Evolutionary conservation across 768 basidiomycete genomes (phyloP).

Genomic region (Rhizopogon rudus): DNA sequence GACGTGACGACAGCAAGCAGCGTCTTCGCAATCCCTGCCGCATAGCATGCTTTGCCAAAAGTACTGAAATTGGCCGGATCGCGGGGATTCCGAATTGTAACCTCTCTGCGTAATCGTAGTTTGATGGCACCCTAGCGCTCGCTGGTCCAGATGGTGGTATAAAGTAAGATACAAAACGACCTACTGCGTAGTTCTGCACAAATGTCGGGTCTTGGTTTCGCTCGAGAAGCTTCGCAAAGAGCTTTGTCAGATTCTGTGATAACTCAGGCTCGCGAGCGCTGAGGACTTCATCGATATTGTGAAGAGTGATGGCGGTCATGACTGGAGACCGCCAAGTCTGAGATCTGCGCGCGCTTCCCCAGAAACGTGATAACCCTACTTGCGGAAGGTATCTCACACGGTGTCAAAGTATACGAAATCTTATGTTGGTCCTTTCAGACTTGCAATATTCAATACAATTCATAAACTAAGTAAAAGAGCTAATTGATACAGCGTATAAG

Average conservation of each 20-base stretch:
- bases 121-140: constrained; percentile 12
- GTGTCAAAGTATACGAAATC: too few species aligned
- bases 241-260: constrained; percentile 11
- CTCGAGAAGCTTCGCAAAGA: constrained; percentile 20
- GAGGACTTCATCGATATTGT: constrained; percentile 15
- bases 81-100: too few species aligned
- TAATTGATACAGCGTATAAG: not conserved
- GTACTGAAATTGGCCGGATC: constrained; percentile 1
- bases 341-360: too few species aligned
- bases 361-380: too few species aligned
- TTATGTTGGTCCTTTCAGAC: too few species aligned
- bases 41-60: constrained; percentile 19
- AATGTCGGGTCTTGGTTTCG: constrained; percentile 18
- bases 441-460: not conserved
- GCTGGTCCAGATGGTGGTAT: not conserved
- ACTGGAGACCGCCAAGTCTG: not conserved
- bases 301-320: constrained; percentile 11
- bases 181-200: constrained; percentile 14
- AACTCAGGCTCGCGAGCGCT: constrained; percentile 7
- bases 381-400: too few species aligned
- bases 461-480: not conserved
- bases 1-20: constrained; percentile 18
- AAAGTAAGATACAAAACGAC: not conserved
- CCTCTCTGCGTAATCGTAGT: not conserved
- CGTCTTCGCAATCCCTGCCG: constrained; percentile 23